These are phyloP conservation scores for Solanum ahanhuiri DNA, from an alignment of 257 asterid species.

Conservation along the genomic window DNA sequence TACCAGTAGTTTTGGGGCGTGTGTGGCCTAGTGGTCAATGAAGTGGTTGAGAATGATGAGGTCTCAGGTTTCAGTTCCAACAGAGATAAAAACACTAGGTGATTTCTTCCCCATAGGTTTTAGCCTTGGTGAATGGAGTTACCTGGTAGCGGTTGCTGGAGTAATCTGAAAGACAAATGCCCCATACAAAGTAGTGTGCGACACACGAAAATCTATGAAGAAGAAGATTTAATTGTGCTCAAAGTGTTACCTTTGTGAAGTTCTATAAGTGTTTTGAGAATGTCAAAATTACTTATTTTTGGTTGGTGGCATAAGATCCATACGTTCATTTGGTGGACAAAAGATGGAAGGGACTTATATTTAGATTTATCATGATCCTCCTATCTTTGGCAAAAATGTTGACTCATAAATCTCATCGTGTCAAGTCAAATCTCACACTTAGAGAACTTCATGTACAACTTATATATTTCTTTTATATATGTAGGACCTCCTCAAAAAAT, in stretches of 20 bases:
- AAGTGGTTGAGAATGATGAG: background rate
- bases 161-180: background rate
- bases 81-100: background rate
- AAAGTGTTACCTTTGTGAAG: background rate
- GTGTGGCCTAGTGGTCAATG: background rate
- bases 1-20: background rate
- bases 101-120: background rate
- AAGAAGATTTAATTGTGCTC: background rate
- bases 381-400: background rate
- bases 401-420: background rate
- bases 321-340: background rate
- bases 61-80: background rate
- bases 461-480: background rate
- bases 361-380: background rate
- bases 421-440: background rate
- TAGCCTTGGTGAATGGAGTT: background rate
- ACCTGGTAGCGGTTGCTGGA: background rate
- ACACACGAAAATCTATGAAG: background rate
- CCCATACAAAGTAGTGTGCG: background rate
- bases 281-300: background rate
- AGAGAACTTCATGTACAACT: background rate
- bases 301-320: background rate
- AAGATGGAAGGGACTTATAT: background rate
- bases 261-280: background rate
- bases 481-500: background rate